A percentile compares a stretch with the other conserved stretches of the same genome.
phyloP scores from a whole-genome alignment of 805 yeast genomes.

The Metschnikowia kofuensis region DNA sequence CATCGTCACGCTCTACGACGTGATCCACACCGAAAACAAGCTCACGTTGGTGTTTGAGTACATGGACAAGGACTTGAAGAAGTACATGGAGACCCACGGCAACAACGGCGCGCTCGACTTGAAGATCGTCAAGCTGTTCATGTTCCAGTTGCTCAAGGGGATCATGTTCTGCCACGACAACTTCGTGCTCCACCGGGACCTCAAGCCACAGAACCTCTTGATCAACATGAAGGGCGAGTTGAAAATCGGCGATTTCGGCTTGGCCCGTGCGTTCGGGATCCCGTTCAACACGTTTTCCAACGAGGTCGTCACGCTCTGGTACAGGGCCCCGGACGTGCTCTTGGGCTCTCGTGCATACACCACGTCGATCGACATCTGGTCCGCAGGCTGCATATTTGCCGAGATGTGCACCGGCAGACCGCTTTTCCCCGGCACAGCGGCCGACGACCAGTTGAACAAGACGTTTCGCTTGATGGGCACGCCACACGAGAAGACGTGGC shows the following conservation, averaged over 20 bases:
- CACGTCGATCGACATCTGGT: constrained; percentile 97
- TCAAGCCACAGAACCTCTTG: constrained; percentile 92
- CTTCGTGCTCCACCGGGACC: constrained; percentile 77
- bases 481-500: constrained; percentile 95
- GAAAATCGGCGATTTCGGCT: constrained; percentile 94
- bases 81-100: constrained; percentile 90
- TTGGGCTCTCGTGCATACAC: constrained; percentile 94
- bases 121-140: constrained; percentile 78
- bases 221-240: constrained; percentile 88
- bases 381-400: constrained; percentile 96
- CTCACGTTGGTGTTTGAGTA: constrained; percentile 89
- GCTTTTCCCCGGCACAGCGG: constrained; percentile 91
- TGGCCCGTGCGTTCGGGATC: constrained; percentile 96
- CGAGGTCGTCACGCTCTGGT: constrained; percentile 98
- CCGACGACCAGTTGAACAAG: constrained; percentile 90
- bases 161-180: constrained; percentile 85
- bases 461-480: constrained; percentile 95
- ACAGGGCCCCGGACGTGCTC: constrained; percentile 94
- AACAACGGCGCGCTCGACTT: constrained; percentile 70
- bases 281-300: constrained; percentile 97
- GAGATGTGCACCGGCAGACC: constrained; percentile 99
- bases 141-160: constrained; percentile 91
- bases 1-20: constrained; percentile 89
- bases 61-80: constrained; percentile 90
- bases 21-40: constrained; percentile 94